These are phyloP conservation scores for Suillus hirtellus DNA, from an alignment of 768 basidiomycete genomes.

Conservation along the genomic window DNA sequence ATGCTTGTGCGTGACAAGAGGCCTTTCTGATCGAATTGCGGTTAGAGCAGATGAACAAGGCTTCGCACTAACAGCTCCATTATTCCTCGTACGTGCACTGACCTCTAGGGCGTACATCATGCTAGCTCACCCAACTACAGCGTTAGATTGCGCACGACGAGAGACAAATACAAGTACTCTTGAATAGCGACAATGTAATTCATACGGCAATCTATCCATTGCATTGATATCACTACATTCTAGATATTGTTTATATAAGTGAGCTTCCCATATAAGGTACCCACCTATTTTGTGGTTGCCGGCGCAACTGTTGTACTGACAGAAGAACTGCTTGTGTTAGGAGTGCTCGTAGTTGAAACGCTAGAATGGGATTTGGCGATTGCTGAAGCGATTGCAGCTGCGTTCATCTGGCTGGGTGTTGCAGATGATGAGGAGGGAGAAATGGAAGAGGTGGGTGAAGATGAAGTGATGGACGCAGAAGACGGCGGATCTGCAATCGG, in stretches of 20 bases:
- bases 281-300: background rate
- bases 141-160: background rate
- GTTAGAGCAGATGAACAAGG: background rate
- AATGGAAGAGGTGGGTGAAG: conserved; percentile 7
- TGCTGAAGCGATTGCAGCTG: conserved; percentile 23
- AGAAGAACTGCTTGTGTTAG: conserved; percentile 8
- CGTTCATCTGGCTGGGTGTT: conserved; percentile 12
- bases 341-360: conserved; percentile 1
- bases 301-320: conserved; percentile 17
- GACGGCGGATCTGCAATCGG: conserved; percentile 12
- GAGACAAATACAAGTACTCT: background rate
- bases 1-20: background rate
- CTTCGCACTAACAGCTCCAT: background rate
- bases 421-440: conserved; percentile 8
- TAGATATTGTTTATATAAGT: background rate
- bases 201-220: background rate
- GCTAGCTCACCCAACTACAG: background rate
- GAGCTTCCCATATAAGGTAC: background rate
- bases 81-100: background rate
- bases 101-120: background rate
- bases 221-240: background rate
- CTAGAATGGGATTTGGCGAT: conserved; percentile 15
- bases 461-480: background rate
- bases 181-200: background rate
- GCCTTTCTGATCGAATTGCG: background rate